Evolutionary conservation across 371 early-diverging fungal species (phyloP), one percentile per base, ranked within the genome.

Genomic region (Gilbertella persicaria): DNA sequence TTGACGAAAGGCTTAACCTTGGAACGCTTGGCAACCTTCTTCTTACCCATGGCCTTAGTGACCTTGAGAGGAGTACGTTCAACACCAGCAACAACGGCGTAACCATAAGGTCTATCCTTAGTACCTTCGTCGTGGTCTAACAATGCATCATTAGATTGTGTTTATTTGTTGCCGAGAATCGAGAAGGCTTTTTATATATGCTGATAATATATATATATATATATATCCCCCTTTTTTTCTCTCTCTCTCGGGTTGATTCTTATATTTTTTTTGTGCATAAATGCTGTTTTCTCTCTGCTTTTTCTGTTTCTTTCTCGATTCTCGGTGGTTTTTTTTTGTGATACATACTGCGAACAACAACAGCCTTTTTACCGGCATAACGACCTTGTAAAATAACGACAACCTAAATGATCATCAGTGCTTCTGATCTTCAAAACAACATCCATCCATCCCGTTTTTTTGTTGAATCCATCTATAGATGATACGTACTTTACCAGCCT

Each of bases 291-390:
- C 12, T 46, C 20, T 46, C 47, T 46, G 16, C 20, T 37, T 16
- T n/a, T n/a, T n/a, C n/a, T n/a, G n/a, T n/a, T n/a, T n/a, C n/a
- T n/a, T n/a, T n/a, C n/a, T n/a, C n/a, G n/a, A n/a, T n/a, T n/a
- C n/a, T n/a, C n/a, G n/a, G n/a, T n/a, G n/a, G n/a, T n/a, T n/a
- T n/a, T n/a, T n/a, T n/a, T 8, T 35, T 16, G 14, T 45, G 40
- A 63, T 64, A 54, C 69, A 55, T 81, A 88, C 88, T 91, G 84
- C 96, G 95, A 79, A 97, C 91, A 67, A 98, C 94, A 69, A 98
- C 97, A 65, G 97, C 97, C 88, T 98, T 97, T 85, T 94, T 95
- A 65, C 98, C 98, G 79, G 98, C 97, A 74, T 89, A 92, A 68
- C 96, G 93, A 67, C 98, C 98, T 75, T 94, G 90, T 53, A 96